A percentile compares a stretch with the other conserved stretches of the same genome.
phyloP scores from a whole-genome alignment of 2,329 filamentous ascomycete species.

The Acrodontium crateriforme region DNA sequence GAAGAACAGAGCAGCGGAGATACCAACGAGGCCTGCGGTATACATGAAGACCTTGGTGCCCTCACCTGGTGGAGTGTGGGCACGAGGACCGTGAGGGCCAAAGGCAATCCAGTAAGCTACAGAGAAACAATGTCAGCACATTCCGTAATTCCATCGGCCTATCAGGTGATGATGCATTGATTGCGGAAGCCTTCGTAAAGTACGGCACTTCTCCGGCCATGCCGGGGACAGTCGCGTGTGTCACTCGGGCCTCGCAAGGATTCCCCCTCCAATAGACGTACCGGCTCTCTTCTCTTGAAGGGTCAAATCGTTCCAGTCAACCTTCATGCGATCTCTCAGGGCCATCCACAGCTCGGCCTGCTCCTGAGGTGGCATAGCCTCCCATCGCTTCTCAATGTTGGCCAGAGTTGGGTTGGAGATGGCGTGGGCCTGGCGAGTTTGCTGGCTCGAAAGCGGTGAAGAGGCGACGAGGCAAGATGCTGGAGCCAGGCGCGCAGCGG shows the following conservation, averaged over 20 bases:
- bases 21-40: conserved; percentile 52
- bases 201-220: no score
- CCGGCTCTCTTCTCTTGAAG: conserved; percentile 98
- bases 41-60: conserved; percentile 63
- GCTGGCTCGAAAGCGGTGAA: conserved; percentile 9
- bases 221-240: no score
- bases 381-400: conserved; percentile 99
- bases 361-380: conserved; percentile 93
- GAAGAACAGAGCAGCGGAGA: conserved; percentile 58
- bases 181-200: no score
- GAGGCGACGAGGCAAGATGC: neutral
- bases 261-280: conserved; percentile 8
- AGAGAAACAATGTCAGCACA: conserved; percentile 9
- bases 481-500: neutral
- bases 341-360: conserved; percentile 99
- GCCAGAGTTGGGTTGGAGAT: conserved; percentile 96
- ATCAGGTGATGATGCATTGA: no score
- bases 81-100: conserved; percentile 86
- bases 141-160: neutral
- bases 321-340: conserved; percentile 96
- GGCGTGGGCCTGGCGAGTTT: conserved; percentile 61
- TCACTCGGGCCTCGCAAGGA: neutral
- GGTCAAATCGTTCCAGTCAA: conserved; percentile 89
- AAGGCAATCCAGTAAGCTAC: conserved; percentile 98
- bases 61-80: conserved; percentile 71